These are phyloP conservation scores for Globisporangium cystogenes DNA, from an alignment of 352 stramenopile species.

Conservation along the genomic window DNA sequence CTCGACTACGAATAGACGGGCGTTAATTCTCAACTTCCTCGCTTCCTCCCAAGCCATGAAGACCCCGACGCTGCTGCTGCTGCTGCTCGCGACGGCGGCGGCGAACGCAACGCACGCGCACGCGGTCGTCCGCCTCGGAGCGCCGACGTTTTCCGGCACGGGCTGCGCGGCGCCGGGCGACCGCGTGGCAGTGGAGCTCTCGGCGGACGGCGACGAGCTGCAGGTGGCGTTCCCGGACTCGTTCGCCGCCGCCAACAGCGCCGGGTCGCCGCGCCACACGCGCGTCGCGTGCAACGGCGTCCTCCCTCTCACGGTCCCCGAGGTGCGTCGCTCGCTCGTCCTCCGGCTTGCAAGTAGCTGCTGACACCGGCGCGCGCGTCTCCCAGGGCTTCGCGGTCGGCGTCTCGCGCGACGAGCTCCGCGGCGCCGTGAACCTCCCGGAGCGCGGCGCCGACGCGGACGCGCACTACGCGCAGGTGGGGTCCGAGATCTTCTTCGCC, in stretches of 20 bases:
- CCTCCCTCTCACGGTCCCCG: background rate
- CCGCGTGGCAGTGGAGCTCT: conserved; percentile 2
- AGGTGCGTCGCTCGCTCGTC: background rate
- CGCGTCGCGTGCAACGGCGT: conserved; percentile 11
- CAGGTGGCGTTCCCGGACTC: conserved; percentile 2
- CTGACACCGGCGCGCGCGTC: background rate
- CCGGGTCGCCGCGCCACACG: background rate
- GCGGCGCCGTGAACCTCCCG: conserved; percentile 14
- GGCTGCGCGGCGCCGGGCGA: conserved; percentile 1
- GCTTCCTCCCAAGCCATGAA: too few relatives aligned
- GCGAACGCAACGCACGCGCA: background rate
- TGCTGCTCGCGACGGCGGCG: too few relatives aligned
- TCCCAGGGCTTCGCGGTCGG: conserved; percentile 15
- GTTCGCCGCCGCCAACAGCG: conserved; percentile 4
- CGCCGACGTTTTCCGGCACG: conserved; percentile 8
- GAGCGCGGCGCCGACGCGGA: background rate
- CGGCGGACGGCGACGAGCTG: conserved; percentile 1
- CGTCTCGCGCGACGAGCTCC: conserved; percentile 17
- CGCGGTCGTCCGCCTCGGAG: background rate
- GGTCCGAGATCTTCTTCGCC: conserved; percentile 20
- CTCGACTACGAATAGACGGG: conserved; percentile 7
- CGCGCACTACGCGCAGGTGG: conserved; percentile 12
- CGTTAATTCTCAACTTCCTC: too few relatives aligned
- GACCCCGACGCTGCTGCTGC: background rate
- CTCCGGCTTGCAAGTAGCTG: too few relatives aligned